Evolutionary conservation across 371 early-diverging fungal genomes (phyloP), one percentile per base, ranked within the genome.

Genomic region (Dinochytrium kinnereticum): DNA sequence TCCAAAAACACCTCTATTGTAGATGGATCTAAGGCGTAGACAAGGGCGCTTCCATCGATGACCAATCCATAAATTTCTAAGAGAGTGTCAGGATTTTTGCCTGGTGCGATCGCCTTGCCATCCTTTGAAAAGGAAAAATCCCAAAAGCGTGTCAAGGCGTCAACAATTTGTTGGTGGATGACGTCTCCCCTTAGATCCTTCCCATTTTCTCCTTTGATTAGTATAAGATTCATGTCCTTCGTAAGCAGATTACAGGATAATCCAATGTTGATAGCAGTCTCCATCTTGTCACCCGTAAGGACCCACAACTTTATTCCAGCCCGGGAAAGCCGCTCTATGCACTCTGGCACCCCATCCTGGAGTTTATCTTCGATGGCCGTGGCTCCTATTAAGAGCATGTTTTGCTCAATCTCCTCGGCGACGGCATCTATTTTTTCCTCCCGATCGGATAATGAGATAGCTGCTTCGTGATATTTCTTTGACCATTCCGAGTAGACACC

Each of bases 251-350:
- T 92, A 64, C 93, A 92, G 0, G 95, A 92, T 81, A 95, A 95
- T 0, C 96, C 98, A 82, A 98, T 95, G 81, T 95, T 95, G 82
- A 97, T 95, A 17, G 99, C 99, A 0, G 99, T 99, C 82, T 99
- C 99, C 81, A 96, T 80, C 83, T 99, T 99, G 85, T 99, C 99
- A 55, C 99, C 99, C 26, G 99, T 99, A 71, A 99, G 80, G 51
- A 99, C 98, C 99, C 99, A 99, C 36, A 98, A 90, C 77, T 92
- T 94, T 50, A 99, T 95, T n/a, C 97, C 98, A 0, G 98, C 97
- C 19, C 86, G 86, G 7, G 94, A 86, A 36, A 97, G 87, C 40
- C 88, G 87, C 64, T 90, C 88, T 68, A 99, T 94, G 0, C 98
- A 94, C 69, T 96, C 93, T 24, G 95, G 95, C 0, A 98, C 98